phyloP scores from a whole-genome alignment of 805 yeast species.

The Brettanomyces sp. region DNA sequence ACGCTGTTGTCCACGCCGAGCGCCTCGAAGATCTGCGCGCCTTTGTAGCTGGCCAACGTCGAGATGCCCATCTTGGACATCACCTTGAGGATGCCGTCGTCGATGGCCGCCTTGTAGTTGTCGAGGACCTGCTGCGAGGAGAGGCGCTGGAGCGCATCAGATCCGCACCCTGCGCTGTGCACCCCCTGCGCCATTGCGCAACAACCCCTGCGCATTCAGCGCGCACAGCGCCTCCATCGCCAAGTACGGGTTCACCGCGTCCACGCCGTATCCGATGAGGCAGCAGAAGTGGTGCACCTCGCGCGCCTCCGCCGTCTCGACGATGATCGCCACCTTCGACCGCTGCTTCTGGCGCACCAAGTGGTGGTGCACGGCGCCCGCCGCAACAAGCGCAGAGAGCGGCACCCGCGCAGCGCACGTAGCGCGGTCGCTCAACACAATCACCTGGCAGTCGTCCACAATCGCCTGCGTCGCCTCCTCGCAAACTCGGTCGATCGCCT shows the following conservation, averaged over 20 bases:
- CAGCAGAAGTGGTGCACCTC: conserved; percentile 96
- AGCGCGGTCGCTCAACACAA: conserved; percentile 66
- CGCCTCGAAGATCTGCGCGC: conserved; percentile 98
- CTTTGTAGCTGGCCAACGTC: conserved; percentile 95
- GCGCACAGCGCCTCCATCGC: conserved; percentile 82
- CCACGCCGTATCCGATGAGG: conserved; percentile 94
- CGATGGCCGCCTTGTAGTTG: conserved; percentile 78
- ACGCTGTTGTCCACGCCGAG: conserved; percentile 93
- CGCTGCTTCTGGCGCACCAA: conserved; percentile 93
- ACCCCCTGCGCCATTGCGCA: conserved; percentile 42
- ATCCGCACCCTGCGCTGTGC: too few relatives aligned
- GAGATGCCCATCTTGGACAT: conserved; percentile 99
- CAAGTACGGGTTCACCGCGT: conserved; percentile 88
- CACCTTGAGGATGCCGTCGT: conserved; percentile 88
- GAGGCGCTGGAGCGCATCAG: not conserved
- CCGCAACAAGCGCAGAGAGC: conserved; percentile 81
- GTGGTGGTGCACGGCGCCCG: conserved; percentile 96
- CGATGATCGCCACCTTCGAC: conserved; percentile 82
- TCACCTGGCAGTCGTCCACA: conserved; percentile 60
- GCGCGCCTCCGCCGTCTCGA: conserved; percentile 95
- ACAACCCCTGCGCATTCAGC: conserved; percentile 73
- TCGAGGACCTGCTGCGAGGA: conserved; percentile 38
- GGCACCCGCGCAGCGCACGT: conserved; percentile 59
- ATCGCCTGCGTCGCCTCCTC: conserved; percentile 81
- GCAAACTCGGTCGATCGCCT: conserved; percentile 79